Conservation (phyloP, 2,329 filamentous ascomycete species). For the Scleromitrula shiraiana region DNA sequence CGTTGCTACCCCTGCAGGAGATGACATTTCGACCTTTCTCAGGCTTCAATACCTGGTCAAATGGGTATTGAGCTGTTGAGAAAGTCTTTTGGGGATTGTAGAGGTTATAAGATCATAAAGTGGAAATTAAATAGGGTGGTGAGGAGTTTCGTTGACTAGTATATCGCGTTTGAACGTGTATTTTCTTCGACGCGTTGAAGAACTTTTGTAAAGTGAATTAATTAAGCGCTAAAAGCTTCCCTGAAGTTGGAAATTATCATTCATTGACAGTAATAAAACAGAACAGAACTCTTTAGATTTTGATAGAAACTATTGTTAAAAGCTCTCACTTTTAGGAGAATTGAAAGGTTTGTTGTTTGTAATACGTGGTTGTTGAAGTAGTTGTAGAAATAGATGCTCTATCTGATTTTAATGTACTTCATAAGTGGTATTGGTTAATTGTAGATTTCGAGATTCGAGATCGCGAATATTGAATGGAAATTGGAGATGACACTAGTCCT, state of each 20-base stretch:
- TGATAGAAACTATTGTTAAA: too few relatives aligned
- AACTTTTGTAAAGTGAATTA: background rate
- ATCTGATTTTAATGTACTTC: too few relatives aligned
- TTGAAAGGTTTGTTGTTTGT: too few relatives aligned
- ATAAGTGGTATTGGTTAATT: too few relatives aligned
- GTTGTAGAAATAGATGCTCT: too few relatives aligned
- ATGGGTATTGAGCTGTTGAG: slow-evolving; percentile 12
- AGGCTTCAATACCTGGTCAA: slow-evolving; percentile 17
- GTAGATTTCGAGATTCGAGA: background rate
- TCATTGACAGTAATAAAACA: too few relatives aligned
- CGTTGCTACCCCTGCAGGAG: slow-evolving; percentile 16
- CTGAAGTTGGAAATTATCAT: background rate
- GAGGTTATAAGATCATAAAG: slow-evolving; percentile 18
- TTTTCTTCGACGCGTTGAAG: slow-evolving; percentile 7
- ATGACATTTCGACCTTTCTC: slow-evolving; percentile 23
- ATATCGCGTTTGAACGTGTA: slow-evolving; percentile 17
- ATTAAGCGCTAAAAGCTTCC: slow-evolving; percentile 14
- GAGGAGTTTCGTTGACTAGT: slow-evolving; percentile 21
- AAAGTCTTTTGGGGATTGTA: slow-evolving; percentile 14
- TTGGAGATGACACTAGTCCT: background rate
- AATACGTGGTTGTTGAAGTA: too few relatives aligned
- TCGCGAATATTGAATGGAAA: background rate
- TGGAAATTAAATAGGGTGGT: slow-evolving; percentile 4
- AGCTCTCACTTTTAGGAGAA: too few relatives aligned
- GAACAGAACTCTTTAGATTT: too few relatives aligned